Conservation (phyloP, 2,329 filamentous ascomycete species). For the Nemania sp. region DNA sequence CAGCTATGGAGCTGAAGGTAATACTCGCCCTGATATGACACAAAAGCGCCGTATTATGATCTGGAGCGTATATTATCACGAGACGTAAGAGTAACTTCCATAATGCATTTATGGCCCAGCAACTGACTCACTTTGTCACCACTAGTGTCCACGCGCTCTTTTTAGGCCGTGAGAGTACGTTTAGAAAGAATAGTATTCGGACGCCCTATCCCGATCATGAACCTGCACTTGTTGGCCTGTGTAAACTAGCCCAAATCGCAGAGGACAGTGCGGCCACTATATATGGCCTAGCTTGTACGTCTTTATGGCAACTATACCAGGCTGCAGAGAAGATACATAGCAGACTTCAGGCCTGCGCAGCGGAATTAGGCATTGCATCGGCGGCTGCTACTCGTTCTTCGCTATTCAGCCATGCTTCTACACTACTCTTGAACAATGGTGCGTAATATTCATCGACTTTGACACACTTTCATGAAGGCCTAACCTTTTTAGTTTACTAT, state of each 20-base stretch:
- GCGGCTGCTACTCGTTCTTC: slow-evolving; percentile 19
- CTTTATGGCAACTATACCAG: slow-evolving; percentile 26
- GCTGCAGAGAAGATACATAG: slow-evolving; percentile 27
- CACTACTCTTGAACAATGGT: slow-evolving; percentile 28
- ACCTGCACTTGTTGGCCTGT: slow-evolving; percentile 24
- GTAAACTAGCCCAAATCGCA: slow-evolving; percentile 31
- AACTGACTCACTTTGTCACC: too few relatives aligned
- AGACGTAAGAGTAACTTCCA: slow-evolving; percentile 19
- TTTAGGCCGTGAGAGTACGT: slow-evolving; percentile 28
- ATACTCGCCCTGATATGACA: slow-evolving; percentile 12
- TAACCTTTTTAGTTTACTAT: slow-evolving; percentile 25
- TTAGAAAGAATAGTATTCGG: slow-evolving; percentile 24
- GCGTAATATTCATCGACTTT: neutral
- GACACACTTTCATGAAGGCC: neutral
- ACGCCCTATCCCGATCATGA: slow-evolving; percentile 22
- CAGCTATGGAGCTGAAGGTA: slow-evolving; percentile 16
- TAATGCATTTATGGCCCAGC: neutral
- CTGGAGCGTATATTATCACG: slow-evolving; percentile 31
- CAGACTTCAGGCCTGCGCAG: slow-evolving; percentile 24
- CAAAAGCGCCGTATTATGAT: slow-evolving; percentile 26
- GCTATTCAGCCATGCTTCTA: slow-evolving; percentile 7
- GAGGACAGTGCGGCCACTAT: slow-evolving; percentile 23
- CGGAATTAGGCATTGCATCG: slow-evolving; percentile 26
- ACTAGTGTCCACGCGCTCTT: slow-evolving; percentile 25
- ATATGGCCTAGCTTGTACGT: slow-evolving; percentile 10